Conservation (phyloP, 805 yeast species). For the Pichia californica region DNA sequence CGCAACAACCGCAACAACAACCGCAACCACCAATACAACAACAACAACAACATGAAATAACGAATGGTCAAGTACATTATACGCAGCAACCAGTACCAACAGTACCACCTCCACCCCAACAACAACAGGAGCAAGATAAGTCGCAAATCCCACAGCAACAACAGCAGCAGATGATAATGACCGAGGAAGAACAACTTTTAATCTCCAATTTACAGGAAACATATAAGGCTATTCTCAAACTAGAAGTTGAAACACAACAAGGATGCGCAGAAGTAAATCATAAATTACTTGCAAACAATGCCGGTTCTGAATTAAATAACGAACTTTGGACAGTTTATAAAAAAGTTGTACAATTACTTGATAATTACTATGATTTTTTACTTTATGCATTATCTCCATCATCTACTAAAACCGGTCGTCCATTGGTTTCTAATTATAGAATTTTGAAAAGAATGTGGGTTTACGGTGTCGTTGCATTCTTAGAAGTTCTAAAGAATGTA, state of each 20-base stretch:
- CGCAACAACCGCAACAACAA: constrained; percentile 7
- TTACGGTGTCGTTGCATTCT: constrained; percentile 74
- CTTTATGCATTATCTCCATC: constrained; percentile 64
- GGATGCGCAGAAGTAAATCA: constrained; percentile 56
- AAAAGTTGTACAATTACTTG: constrained; percentile 56
- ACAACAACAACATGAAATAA: too few relatives aligned
- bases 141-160: background rate
- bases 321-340: constrained; percentile 69
- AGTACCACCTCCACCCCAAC: constrained; percentile 6
- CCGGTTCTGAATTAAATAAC: constrained; percentile 46
- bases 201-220: constrained; percentile 71
- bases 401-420: constrained; percentile 66
- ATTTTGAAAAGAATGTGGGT: constrained; percentile 81
- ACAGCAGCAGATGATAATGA: constrained; percentile 21
- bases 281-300: constrained; percentile 39
- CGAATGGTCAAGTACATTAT: too few relatives aligned
- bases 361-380: constrained; percentile 66
- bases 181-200: constrained; percentile 58
- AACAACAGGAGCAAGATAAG: background rate
- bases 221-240: constrained; percentile 59
- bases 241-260: constrained; percentile 64
- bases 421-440: constrained; percentile 69
- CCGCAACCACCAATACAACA: constrained; percentile 11
- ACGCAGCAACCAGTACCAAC: constrained; percentile 12
- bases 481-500: constrained; percentile 70